These are phyloP conservation scores for Nicotiana attenuata DNA, from an alignment of 257 asterid genomes.

Conservation along the genomic window DNA sequence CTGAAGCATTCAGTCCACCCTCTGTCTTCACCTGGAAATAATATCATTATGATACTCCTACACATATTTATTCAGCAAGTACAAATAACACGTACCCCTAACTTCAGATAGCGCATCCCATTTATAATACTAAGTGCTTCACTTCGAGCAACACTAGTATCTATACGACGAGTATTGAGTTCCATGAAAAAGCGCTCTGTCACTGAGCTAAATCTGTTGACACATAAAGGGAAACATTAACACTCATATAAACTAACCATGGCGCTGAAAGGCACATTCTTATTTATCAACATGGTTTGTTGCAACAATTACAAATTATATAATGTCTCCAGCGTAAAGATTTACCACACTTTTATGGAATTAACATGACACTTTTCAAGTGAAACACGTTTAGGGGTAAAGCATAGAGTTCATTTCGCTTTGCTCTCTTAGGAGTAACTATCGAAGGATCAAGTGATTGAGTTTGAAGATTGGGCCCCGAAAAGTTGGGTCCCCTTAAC, in stretches of 20 bases:
- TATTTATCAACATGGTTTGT: conserved; percentile 1
- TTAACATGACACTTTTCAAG: background rate
- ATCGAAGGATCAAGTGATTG: background rate
- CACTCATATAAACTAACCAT: background rate
- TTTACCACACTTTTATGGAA: background rate
- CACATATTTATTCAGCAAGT: conserved; percentile 18
- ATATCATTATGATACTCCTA: conserved; percentile 31
- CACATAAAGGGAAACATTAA: conserved; percentile 23
- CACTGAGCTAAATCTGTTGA: conserved; percentile 91
- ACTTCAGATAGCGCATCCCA: conserved; percentile 98
- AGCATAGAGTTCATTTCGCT: background rate
- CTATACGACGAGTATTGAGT: conserved; percentile 89
- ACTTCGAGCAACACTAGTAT: conserved; percentile 85
- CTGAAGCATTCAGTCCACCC: conserved; percentile 97
- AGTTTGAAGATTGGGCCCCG: background rate
- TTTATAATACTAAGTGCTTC: conserved; percentile 95
- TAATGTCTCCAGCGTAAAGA: background rate
- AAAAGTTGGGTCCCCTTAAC: conserved; percentile 7
- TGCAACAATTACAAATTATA: background rate
- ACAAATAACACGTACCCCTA: conserved; percentile 67
- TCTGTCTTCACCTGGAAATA: conserved; percentile 85
- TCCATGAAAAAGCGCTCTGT: conserved; percentile 99
- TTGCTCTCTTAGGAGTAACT: background rate
- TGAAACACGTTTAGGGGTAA: background rate
- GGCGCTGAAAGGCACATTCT: conserved; percentile 1